Base-by-base conservation (phyloP, 345 rosid species). In the Zanthoxylum bungeanum region DNA sequence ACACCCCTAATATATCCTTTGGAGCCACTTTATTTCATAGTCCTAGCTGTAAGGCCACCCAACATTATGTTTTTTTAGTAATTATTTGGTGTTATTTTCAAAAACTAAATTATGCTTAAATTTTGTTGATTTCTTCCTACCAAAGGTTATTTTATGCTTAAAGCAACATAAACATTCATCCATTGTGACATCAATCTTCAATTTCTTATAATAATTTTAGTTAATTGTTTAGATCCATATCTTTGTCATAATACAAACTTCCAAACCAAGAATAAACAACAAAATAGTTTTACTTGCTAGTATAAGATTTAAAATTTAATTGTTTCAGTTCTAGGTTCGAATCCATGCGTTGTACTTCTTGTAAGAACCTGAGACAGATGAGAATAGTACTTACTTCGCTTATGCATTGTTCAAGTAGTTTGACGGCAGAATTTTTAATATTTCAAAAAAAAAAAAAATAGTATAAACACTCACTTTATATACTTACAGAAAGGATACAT, bases 101-200 rank as follows among this genome's bases (percentile, higher is more conserved):
- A n/a, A n/a, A n/a, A n/a, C n/a, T n/a, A n/a, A n/a, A n/a, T 53
- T 52, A 9, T n/a, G 25, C 16, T 68, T 16, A 28, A 51, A 49
- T 40, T 68, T 70, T 76, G 84, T 79, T 79, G 70, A 63, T 56
- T 62, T 80, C 66, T 59, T 68, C 87, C 92, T 61, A 81, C 79
- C 85, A 73, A 30, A 65, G 58, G 53, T 44, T 72, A 60, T 65
- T 73, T 73, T 75, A 62, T 70, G 75, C 85, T 83, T 81, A 60
- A 82, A 83, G 88, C 80, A 83, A 80, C 79, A n/a, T n/a, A n/a
- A n/a, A n/a, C n/a, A n/a, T n/a, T n/a, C n/a, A 79, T 68, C 73
- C 71, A 63, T 14, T 59, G 44, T 47, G 81, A 85, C 70, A 52
- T 52, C 40, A 31, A 75, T 74, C 33, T 70, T 70, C 57, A 76